Percentiles rank a stretch among this genome's conserved stretches.
Conservation (phyloP, 805 yeast genomes). For the Ogataea chonburiensis region DNA sequence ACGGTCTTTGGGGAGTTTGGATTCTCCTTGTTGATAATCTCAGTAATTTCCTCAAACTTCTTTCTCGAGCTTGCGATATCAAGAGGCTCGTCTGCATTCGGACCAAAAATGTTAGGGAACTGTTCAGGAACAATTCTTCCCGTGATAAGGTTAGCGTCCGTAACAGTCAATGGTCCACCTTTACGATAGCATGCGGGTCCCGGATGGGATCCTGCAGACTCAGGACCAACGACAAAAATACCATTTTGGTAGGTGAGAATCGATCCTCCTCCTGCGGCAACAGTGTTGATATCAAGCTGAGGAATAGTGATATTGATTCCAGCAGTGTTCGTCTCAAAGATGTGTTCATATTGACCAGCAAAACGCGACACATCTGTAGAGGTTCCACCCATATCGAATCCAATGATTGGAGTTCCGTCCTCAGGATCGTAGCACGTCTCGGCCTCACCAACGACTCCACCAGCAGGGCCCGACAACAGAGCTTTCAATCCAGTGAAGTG, state of each 20-base stretch:
- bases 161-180: constrained; percentile 11
- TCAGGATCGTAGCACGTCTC: constrained; percentile 46
- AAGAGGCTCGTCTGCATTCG: constrained; percentile 7
- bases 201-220: constrained; percentile 11
- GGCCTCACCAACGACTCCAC: constrained; percentile 60
- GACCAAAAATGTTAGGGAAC: constrained; percentile 12
- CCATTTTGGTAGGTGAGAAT: constrained; percentile 8
- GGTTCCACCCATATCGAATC: constrained; percentile 41
- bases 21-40: constrained; percentile 45
- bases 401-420: constrained; percentile 28
- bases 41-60: constrained; percentile 42
- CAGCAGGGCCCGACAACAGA: constrained; percentile 59
- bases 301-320: constrained; percentile 37
- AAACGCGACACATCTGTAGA: constrained; percentile 38
- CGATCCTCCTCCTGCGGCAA: constrained; percentile 12
- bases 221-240: constrained; percentile 9
- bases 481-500: constrained; percentile 54
- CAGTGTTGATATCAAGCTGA: constrained; percentile 31
- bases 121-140: constrained; percentile 11
- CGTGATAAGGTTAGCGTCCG: constrained; percentile 9
- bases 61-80: constrained; percentile 6
- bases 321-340: constrained; percentile 35
- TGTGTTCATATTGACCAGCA: constrained; percentile 32
- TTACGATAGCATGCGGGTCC: constrained; percentile 12
- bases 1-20: constrained; percentile 42